These are phyloP conservation scores for Neurospora sp. DNA, from an alignment of 495 filamentous ascomycete genomes.

Conservation along the genomic window DNA sequence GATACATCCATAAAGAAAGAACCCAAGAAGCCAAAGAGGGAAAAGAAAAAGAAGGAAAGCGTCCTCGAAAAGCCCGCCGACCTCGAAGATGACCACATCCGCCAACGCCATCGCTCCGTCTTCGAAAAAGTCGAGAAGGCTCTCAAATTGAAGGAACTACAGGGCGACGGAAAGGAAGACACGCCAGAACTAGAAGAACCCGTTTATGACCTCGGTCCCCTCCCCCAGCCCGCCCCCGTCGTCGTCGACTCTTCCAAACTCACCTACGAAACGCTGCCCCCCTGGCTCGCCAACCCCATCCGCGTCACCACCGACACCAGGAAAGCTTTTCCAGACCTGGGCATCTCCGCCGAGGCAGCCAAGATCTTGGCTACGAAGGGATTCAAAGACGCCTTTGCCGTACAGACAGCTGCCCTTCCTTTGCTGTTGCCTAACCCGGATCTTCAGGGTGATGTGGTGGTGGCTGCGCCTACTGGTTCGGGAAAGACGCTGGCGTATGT, in stretches of 20 bases:
- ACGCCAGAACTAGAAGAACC: slow-evolving; percentile 28
- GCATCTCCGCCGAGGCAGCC: slow-evolving; percentile 29
- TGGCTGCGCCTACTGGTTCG: slow-evolving; percentile 85
- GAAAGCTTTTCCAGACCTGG: slow-evolving; percentile 52
- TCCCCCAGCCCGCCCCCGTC: slow-evolving; percentile 64
- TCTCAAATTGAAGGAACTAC: slow-evolving; percentile 17
- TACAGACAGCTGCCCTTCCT: slow-evolving; percentile 74
- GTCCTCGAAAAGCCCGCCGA: slow-evolving; percentile 1
- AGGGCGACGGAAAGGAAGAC: slow-evolving; percentile 14
- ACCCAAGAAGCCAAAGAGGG: slow-evolving; percentile 20
- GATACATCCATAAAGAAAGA: neutral
- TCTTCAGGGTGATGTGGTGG: slow-evolving; percentile 63
- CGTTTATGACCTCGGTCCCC: slow-evolving; percentile 58
- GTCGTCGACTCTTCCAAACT: slow-evolving; percentile 40
- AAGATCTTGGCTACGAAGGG: slow-evolving; percentile 53
- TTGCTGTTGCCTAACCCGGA: slow-evolving; percentile 52
- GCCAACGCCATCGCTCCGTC: slow-evolving; percentile 32
- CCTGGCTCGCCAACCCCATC: slow-evolving; percentile 69
- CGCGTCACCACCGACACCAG: slow-evolving; percentile 47
- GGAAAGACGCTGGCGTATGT: slow-evolving; percentile 90
- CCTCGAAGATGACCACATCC: slow-evolving; percentile 13
- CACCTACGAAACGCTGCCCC: slow-evolving; percentile 46
- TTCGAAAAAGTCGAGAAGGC: slow-evolving; percentile 41
- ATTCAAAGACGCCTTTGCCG: slow-evolving; percentile 68
- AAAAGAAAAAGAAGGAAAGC: slow-evolving; percentile 24